These are phyloP conservation scores for Teunomyces tritomae DNA, from an alignment of 805 yeast genomes.

Conservation along the genomic window DNA sequence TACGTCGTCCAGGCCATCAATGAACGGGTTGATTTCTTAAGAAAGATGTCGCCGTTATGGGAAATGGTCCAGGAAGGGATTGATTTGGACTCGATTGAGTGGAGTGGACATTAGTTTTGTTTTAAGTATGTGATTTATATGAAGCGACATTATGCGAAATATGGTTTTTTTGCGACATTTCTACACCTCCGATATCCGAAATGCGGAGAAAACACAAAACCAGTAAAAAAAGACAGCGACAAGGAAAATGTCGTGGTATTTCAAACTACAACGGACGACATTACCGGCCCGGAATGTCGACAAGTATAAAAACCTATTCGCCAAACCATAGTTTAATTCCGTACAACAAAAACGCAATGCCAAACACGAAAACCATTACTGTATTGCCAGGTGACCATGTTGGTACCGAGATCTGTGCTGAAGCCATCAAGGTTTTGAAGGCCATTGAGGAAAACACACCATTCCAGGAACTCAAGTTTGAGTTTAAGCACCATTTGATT, in stretches of 20 bases:
- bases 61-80: constrained; percentile 99
- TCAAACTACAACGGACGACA: neutral
- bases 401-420: constrained; percentile 84
- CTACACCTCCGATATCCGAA: too few relatives aligned
- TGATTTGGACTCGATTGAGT: constrained; percentile 87
- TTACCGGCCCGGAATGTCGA: neutral
- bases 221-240: too few relatives aligned
- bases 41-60: constrained; percentile 95
- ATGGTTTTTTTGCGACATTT: too few relatives aligned
- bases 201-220: too few relatives aligned
- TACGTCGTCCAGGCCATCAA: constrained; percentile 86
- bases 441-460: constrained; percentile 61
- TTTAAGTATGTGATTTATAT: neutral
- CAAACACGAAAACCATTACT: constrained; percentile 63
- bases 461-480: constrained; percentile 51
- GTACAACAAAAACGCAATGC: too few relatives aligned
- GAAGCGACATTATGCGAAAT: neutral
- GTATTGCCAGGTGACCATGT: constrained; percentile 96
- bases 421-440: constrained; percentile 86
- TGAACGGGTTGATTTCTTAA: constrained; percentile 84
- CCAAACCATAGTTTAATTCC: neutral
- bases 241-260: too few relatives aligned
- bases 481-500: constrained; percentile 79
- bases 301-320: neutral
- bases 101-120: constrained; percentile 85